Percentiles rank a stretch among this genome's conserved stretches.
These are phyloP conservation scores for Apiotrichum akiyoshidainum DNA, from an alignment of 1,284 basidiomycete genomes.

Conservation along the genomic window DNA sequence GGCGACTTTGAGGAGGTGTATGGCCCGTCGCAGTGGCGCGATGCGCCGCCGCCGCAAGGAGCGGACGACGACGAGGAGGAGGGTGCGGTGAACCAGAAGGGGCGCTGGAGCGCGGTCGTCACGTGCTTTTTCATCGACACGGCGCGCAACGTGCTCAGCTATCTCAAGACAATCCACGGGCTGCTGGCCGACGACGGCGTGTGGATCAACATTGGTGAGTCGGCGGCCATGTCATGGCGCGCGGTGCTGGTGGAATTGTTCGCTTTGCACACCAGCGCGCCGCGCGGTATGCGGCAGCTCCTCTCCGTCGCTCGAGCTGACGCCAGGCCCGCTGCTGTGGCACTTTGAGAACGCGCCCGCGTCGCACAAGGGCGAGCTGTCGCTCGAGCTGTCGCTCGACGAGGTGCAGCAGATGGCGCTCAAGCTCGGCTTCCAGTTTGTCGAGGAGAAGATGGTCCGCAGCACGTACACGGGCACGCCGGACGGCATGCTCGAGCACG, in stretches of 20 bases:
- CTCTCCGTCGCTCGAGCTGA: not conserved
- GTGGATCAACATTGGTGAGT: slow-evolving; percentile 80
- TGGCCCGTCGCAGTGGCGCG: slow-evolving; percentile 53
- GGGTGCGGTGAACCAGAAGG: slow-evolving; percentile 55
- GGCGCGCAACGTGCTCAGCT: slow-evolving; percentile 87
- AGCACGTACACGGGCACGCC: slow-evolving; percentile 85
- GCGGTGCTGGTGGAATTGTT: too few relatives aligned
- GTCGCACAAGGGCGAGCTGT: slow-evolving; percentile 61
- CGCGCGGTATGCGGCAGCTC: too few relatives aligned
- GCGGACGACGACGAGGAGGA: slow-evolving; percentile 50
- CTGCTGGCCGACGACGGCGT: slow-evolving; percentile 77
- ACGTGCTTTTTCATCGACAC: slow-evolving; percentile 99
- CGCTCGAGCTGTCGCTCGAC: slow-evolving; percentile 82
- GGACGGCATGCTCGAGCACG: slow-evolving; percentile 79
- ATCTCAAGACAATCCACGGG: slow-evolving; percentile 73
- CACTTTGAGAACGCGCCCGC: slow-evolving; percentile 77
- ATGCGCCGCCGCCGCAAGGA: slow-evolving; percentile 27
- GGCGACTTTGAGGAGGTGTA: slow-evolving; percentile 94
- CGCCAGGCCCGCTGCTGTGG: slow-evolving; percentile 83
- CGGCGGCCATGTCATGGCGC: not conserved
- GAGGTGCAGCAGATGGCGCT: slow-evolving; percentile 76
- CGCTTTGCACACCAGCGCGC: too few relatives aligned
- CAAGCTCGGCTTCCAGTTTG: slow-evolving; percentile 76
- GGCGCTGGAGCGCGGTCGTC: slow-evolving; percentile 80
- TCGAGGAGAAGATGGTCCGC: slow-evolving; percentile 73